Evolutionary conservation across 2,329 filamentous ascomycete species (phyloP).

Genomic region (Fusarium illudens): DNA sequence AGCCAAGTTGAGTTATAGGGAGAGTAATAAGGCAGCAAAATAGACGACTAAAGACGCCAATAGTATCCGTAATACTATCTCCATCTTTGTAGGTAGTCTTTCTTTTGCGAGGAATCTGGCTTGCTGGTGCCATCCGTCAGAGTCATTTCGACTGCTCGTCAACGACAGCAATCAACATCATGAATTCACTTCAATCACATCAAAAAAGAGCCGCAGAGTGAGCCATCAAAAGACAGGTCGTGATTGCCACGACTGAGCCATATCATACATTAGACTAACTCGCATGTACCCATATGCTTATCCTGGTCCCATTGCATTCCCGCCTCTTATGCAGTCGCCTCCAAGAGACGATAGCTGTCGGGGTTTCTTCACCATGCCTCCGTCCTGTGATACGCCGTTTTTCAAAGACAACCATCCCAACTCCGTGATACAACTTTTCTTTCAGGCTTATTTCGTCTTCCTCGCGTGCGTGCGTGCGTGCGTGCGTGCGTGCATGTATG

Average conservation of each 20-base stretch:
- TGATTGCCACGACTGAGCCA: slow-evolving; percentile 22
- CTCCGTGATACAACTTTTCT: slow-evolving; percentile 21
- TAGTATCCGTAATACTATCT: no score
- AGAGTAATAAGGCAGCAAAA: background rate
- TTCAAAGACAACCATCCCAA: slow-evolving; percentile 27
- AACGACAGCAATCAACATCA: background rate
- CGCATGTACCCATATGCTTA: slow-evolving; percentile 34
- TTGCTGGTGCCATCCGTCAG: background rate
- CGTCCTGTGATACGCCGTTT: slow-evolving; percentile 18
- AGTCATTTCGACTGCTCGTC: background rate
- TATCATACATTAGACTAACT: slow-evolving; percentile 42
- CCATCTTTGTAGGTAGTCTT: background rate
- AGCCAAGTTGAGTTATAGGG: background rate
- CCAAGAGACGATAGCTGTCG: slow-evolving; percentile 13
- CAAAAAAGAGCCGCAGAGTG: slow-evolving; percentile 7
- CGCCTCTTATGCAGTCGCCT: slow-evolving; percentile 5
- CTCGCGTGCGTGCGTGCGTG: no score
- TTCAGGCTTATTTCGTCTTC: slow-evolving; percentile 13
- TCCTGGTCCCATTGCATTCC: slow-evolving; percentile 22
- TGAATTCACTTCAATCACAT: background rate
- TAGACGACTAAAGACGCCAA: background rate
- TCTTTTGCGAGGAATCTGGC: background rate
- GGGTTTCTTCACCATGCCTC: slow-evolving; percentile 7
- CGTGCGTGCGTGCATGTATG: no score
- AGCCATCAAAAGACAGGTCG: slow-evolving; percentile 26